Conservation (phyloP, 2,329 filamentous ascomycete genomes). For the Colletotrichum sp. region DNA sequence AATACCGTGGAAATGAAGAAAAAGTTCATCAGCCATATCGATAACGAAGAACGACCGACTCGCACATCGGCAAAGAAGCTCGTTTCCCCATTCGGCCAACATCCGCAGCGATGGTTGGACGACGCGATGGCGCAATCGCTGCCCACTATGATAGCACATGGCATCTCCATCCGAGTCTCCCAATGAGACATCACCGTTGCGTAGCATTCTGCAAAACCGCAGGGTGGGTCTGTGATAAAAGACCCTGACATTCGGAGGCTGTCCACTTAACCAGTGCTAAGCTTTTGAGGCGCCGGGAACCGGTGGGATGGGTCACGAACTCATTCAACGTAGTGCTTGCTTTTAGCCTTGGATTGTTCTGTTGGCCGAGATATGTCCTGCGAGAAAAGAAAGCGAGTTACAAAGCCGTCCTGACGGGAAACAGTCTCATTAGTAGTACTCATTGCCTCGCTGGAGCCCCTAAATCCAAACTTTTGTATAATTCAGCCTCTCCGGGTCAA, state of each 20-base stretch:
- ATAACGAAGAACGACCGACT: background rate
- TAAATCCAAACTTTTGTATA: slow-evolving; percentile 12
- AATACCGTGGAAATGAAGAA: background rate
- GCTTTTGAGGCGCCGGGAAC: background rate
- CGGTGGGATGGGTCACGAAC: background rate
- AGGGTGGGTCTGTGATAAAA: background rate
- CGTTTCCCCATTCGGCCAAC: background rate
- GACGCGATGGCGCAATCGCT: slow-evolving; percentile 13
- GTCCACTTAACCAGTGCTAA: background rate
- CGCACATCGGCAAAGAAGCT: background rate
- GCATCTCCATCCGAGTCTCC: background rate
- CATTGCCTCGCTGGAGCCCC: background rate
- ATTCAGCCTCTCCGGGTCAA: background rate
- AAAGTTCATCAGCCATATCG: background rate
- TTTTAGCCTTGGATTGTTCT: background rate
- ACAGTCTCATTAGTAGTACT: background rate
- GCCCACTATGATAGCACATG: slow-evolving; percentile 13
- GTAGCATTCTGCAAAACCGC: background rate
- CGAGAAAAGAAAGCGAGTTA: background rate
- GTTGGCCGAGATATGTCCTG: background rate
- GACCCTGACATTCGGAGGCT: background rate
- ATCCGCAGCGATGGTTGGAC: slow-evolving; percentile 8
- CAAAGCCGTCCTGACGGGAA: background rate
- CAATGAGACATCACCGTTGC: background rate
- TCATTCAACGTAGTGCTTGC: background rate